A percentile compares a stretch with the other conserved stretches of the same genome.
Evolutionary conservation across 805 yeast genomes (phyloP).

Genomic region (Ogataea saltuana): DNA sequence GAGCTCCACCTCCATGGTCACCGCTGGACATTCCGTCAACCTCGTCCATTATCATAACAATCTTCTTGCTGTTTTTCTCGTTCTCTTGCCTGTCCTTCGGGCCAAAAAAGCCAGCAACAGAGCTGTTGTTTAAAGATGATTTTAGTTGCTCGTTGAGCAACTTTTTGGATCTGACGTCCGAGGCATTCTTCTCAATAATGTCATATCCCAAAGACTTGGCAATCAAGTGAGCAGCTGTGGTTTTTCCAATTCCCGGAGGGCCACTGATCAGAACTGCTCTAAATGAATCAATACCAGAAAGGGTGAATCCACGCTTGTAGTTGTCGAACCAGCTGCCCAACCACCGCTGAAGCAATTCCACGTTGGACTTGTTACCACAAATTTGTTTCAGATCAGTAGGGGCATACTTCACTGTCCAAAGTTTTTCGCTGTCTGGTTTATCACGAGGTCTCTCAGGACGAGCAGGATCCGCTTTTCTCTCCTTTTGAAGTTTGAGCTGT

Average conservation of each 20-base stretch:
- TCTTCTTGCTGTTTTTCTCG: slow-evolving; percentile 44
- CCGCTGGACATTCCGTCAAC: slow-evolving; percentile 99
- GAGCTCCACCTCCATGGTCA: slow-evolving; percentile 98
- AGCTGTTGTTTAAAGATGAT: slow-evolving; percentile 74
- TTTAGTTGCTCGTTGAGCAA: slow-evolving; percentile 68
- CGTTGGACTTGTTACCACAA: slow-evolving; percentile 86
- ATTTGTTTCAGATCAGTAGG: slow-evolving; percentile 75
- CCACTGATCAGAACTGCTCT: slow-evolving; percentile 87
- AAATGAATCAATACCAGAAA: slow-evolving; percentile 65
- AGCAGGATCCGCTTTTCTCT: slow-evolving; percentile 19
- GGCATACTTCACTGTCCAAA: slow-evolving; percentile 95
- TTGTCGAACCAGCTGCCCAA: slow-evolving; percentile 69
- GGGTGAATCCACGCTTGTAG: slow-evolving; percentile 56
- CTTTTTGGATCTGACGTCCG: slow-evolving; percentile 87
- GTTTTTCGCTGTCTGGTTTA: slow-evolving; percentile 55
- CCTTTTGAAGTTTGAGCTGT: slow-evolving; percentile 26
- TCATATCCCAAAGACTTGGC: slow-evolving; percentile 73
- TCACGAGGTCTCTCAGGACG: slow-evolving; percentile 34
- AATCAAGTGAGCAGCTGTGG: slow-evolving; percentile 76
- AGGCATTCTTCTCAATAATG: slow-evolving; percentile 75
- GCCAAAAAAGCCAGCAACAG: slow-evolving; percentile 76
- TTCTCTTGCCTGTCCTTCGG: slow-evolving; percentile 20
- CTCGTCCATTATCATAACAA: slow-evolving; percentile 95
- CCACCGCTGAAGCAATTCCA: slow-evolving; percentile 72
- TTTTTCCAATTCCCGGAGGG: slow-evolving; percentile 85